Base-by-base conservation (phyloP, 192 early-diverging fungal species). In the Coemansia sp. region DNA sequence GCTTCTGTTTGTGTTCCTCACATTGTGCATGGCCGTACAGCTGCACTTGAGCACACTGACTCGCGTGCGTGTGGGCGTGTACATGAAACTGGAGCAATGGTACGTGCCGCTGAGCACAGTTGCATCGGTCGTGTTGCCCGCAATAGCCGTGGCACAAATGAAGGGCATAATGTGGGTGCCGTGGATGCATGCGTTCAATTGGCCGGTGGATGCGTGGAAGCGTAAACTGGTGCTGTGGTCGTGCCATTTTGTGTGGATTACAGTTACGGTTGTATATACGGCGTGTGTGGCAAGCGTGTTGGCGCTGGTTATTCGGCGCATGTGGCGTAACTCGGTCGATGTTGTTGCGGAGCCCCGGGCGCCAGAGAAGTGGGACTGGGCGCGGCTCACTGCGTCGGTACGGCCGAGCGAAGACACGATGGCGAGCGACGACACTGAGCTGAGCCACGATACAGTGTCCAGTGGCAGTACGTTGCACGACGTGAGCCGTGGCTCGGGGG, bases 321-420 rank as follows among this genome's bases (percentile, higher is more conserved):
- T 79, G 76, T 79, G 76, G 76, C 60, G 62, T 4, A 60, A 62
- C 58, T 73, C 76, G 12, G 63, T 70, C 43, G 64, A 79, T 21
- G 61, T 73, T 1, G 51, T 70, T 1, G 41, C 63, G 15, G 66
- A 50, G 10, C 76, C 70, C 0, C 47, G 71, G 0, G 52, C 67
- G 76, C 76, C 76, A 9, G 76, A 79, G 19, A 79, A 73, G 19
- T 79, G 76, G 76, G 71, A 73, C 67, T 79, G 76, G 76, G 49
- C 38, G 60, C 45, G 61, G 0, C 61, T 73, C 9, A 70, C 67
- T 17, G 49, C 15, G 5, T 58, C 66, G 0, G 52, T 47, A 0
- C 62, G 76, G 2, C 24, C 48, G 14, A 73, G 67, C 51, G 24
- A 62, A 4, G 70, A 69, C 8, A 35, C 32, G 32, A 35, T 35